These are phyloP conservation scores for Ganoderma lingzhi DNA, from an alignment of 1,284 basidiomycete species.

Conservation along the genomic window DNA sequence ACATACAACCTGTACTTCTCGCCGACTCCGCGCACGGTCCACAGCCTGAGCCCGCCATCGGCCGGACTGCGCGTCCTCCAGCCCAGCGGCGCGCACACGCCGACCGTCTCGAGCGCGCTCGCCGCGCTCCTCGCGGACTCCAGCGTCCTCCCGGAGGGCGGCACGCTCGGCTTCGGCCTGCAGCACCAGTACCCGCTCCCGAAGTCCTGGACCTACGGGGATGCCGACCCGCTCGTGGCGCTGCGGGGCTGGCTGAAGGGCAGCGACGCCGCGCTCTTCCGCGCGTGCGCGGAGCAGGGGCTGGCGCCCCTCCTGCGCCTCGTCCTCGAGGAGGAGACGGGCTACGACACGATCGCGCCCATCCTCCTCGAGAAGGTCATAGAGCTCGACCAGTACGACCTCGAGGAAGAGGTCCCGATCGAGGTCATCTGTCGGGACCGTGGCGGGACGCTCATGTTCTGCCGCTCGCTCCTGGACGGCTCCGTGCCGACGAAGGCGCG, in stretches of 20 bases:
- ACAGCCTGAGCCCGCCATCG: not conserved
- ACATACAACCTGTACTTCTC: conserved; percentile 47
- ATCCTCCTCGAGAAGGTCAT: not conserved
- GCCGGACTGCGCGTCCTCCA: not conserved
- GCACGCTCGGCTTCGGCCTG: conserved; percentile 48
- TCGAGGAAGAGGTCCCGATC: too few species aligned
- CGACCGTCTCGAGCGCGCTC: conserved; percentile 23
- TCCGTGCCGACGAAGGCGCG: too few species aligned
- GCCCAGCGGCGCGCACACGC: not conserved
- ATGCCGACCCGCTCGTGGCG: conserved; percentile 2
- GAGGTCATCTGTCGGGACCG: too few species aligned
- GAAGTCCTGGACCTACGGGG: not conserved
- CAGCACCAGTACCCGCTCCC: conserved; percentile 41
- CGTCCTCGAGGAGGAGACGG: not conserved
- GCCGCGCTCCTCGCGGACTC: conserved; percentile 35
- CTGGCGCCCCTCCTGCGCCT: conserved; percentile 19
- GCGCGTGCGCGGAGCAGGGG: conserved; percentile 14
- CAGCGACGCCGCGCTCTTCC: conserved; percentile 27
- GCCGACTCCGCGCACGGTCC: conserved; percentile 18
- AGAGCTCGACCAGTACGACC: not conserved
- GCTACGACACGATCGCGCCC: not conserved
- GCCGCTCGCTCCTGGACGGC: too few species aligned
- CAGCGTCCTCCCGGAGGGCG: conserved; percentile 42
- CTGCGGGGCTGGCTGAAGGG: conserved; percentile 29
- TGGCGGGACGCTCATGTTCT: too few species aligned